Evolutionary conservation across 129 eudicot genomes (phyloP).

Genomic region (Lonicera japonica): DNA sequence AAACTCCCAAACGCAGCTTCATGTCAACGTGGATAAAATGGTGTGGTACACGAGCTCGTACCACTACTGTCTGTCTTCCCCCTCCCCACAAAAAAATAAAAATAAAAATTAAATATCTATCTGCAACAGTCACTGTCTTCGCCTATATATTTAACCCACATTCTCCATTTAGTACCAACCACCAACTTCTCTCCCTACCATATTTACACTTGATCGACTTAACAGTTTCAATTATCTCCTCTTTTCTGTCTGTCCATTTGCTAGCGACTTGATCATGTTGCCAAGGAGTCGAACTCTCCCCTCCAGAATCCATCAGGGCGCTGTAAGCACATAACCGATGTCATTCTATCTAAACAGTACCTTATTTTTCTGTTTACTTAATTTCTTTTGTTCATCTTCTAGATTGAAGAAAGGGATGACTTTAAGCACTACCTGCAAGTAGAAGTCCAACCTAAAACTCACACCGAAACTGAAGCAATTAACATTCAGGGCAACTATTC

Average conservation of each 20-base stretch:
- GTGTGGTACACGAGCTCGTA: neutral
- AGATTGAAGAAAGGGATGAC: slow-evolving; percentile 52
- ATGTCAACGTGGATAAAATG: neutral
- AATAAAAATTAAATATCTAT: neutral
- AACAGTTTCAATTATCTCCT: slow-evolving; percentile 3
- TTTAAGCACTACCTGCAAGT: slow-evolving; percentile 45
- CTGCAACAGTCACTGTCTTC: neutral
- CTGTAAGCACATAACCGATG: slow-evolving; percentile 20
- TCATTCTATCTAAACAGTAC: neutral
- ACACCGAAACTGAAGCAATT: slow-evolving; percentile 26
- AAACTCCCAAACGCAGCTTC: too few species aligned
- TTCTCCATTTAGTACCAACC: neutral
- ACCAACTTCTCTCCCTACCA: neutral
- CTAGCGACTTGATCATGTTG: slow-evolving; percentile 27
- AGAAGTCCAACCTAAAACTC: slow-evolving; percentile 36
- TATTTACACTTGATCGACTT: neutral
- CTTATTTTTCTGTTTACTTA: neutral
- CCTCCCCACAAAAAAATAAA: neutral
- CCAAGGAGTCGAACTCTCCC: slow-evolving; percentile 72
- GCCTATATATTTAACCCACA: slow-evolving; percentile 10
- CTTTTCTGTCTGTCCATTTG: neutral
- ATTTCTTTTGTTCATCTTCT: neutral
- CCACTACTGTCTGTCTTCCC: neutral
- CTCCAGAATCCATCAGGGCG: slow-evolving; percentile 47
- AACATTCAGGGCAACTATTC: slow-evolving; percentile 43